Base-by-base conservation (phyloP, 2,329 filamentous ascomycete genomes). In the Xylogone sp. region DNA sequence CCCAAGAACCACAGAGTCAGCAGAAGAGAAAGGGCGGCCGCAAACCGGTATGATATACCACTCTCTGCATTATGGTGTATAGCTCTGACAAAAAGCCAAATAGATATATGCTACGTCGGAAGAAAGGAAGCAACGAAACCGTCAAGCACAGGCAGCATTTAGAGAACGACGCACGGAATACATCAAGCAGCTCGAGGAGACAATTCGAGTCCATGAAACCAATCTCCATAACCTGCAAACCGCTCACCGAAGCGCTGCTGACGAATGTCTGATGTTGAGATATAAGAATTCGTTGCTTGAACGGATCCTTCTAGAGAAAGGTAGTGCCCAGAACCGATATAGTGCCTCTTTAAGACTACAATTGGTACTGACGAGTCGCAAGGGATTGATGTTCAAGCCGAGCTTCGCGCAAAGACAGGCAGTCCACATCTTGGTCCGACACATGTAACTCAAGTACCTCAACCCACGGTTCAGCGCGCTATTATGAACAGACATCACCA, bases 101-200 rank as follows among this genome's bases (percentile, higher is more conserved):
- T 59, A 97, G 93, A 97, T 97, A 58, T 99, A 99, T 79, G 94
- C 94, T 50, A 99, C 94, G 31, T 97, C 94, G 10, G 94, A 99
- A 71, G 94, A 99, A 73, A 86, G 94, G 65, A 97, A 99, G 76
- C 94, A 97, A 74, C 84, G 94, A 59, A 99, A 99, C 68, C 81
- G 94, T 62, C 94, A 97, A 75, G 94, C 94, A 45, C 94, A 99
- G 73, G 94, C 94, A 50, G 94, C 94, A 52, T 99, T 99, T 66
- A 87, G 94, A 62, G 94, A 99, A 74, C 87, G 94, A 59, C 86
- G 94, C 53, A 97, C 93, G 50, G 94, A 99, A 76, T 99, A 99
- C 71, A 99, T 99, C 75, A 97, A 97, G 75, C 94, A 99, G 71
- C 82, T 99, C 21, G 94, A 99, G 74, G 90, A 93, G 62, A 96